Percentiles rank a stretch among this genome's conserved stretches.
These are phyloP conservation scores for Penicillium sp. DNA, from an alignment of 2,329 filamentous ascomycete genomes.

Conservation along the genomic window DNA sequence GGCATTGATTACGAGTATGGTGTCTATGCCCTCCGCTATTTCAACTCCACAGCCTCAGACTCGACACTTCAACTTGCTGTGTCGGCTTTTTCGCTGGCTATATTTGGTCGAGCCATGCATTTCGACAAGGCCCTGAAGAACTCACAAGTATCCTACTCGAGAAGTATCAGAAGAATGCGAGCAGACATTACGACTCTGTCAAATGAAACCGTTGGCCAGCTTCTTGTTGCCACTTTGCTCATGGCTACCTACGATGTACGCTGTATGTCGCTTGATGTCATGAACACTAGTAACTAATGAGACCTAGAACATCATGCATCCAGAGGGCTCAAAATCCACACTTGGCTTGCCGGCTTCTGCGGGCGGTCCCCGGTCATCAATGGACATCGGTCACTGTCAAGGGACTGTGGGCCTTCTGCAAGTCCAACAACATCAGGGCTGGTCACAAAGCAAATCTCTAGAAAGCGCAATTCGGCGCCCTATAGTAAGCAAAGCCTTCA, in stretches of 20 bases:
- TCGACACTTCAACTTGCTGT: conserved; percentile 23
- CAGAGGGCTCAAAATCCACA: too few relatives aligned
- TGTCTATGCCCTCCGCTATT: conserved; percentile 15
- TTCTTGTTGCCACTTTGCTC: conserved; percentile 24
- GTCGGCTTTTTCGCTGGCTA: conserved; percentile 21
- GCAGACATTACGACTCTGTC: conserved; percentile 15
- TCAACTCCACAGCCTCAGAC: conserved; percentile 6
- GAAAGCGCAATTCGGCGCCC: conserved; percentile 17
- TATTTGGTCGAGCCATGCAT: conserved; percentile 19
- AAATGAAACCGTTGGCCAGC: conserved; percentile 20
- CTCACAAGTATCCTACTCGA: conserved; percentile 5
- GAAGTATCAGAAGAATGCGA: conserved; percentile 11
- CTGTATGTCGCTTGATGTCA: not conserved
- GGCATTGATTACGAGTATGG: conserved; percentile 24
- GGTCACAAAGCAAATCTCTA: conserved; percentile 8
- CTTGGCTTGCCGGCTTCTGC: too few relatives aligned
- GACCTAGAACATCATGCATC: conserved; percentile 11
- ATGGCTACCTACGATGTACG: conserved; percentile 21
- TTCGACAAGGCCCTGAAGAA: conserved; percentile 8
- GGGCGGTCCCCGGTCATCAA: too few relatives aligned
- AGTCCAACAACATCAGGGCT: conserved; percentile 12
- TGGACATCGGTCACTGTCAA: conserved; percentile 21
- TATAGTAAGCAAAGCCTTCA: conserved; percentile 15
- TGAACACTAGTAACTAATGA: too few relatives aligned
- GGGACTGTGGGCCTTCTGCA: conserved; percentile 21